Evolutionary conservation across 805 yeast species (phyloP).

Genomic region (Ogataea saltuana): DNA sequence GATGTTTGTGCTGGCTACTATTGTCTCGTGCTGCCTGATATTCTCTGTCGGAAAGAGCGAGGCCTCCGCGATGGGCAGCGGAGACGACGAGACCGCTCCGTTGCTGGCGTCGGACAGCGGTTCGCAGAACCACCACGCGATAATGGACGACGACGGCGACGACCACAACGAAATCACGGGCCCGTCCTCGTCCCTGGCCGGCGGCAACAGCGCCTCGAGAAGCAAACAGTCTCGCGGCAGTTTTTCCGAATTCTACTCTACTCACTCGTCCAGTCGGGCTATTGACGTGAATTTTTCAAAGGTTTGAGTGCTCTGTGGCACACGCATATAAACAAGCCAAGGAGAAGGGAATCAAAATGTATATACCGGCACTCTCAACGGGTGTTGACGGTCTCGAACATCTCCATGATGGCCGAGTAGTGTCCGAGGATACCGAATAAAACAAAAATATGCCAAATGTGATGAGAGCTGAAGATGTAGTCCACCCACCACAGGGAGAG

Average conservation of each 20-base stretch:
- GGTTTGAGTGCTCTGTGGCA: conserved; percentile 1
- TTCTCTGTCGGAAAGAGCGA: conserved; percentile 32
- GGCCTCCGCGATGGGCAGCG: background rate
- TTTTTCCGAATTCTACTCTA: conserved; percentile 33
- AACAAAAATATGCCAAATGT: conserved; percentile 92
- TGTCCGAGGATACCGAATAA: conserved; percentile 89
- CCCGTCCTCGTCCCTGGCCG: background rate
- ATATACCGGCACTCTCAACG: background rate
- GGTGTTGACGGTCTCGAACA: conserved; percentile 46
- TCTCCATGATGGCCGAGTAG: conserved; percentile 72
- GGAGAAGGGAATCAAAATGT: background rate
- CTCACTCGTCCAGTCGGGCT: conserved; percentile 31
- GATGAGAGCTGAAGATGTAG: conserved; percentile 75
- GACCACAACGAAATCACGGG: background rate
- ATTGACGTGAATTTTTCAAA: conserved; percentile 23
- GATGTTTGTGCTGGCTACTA: conserved; percentile 40
- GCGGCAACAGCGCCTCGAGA: background rate
- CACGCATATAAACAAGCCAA: background rate
- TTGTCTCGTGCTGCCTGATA: conserved; percentile 40
- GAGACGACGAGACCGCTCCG: conserved; percentile 17
- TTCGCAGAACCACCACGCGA: conserved; percentile 1
- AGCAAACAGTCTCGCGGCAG: conserved; percentile 11
- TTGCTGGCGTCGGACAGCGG: conserved; percentile 8
- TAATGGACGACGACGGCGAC: conserved; percentile 7
- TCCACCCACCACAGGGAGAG: conserved; percentile 83